Percentiles rank a stretch among this genome's conserved stretches.
Evolutionary conservation across 495 filamentous ascomycete species (phyloP).

Genomic region (Hypoxylon lenormandii): DNA sequence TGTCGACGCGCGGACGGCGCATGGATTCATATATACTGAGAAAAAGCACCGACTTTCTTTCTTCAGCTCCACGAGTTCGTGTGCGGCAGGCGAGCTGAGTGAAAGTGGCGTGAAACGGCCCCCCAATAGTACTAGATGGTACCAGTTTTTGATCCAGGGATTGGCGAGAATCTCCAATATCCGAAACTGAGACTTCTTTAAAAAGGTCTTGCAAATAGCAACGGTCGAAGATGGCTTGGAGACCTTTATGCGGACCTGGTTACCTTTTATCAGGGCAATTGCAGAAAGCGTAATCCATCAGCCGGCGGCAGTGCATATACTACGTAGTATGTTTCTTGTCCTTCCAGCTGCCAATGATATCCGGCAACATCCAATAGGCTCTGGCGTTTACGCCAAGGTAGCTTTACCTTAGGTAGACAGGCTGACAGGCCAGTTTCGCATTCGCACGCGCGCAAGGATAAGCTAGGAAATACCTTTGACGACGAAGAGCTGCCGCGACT

Average conservation of each 20-base stretch:
- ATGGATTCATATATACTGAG: no score
- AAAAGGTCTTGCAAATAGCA: neutral
- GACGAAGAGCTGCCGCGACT: slow-evolving; percentile 13
- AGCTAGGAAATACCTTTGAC: slow-evolving; percentile 5
- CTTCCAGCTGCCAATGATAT: slow-evolving; percentile 22
- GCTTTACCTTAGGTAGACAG: no score
- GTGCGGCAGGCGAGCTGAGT: neutral
- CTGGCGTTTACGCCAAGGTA: slow-evolving; percentile 34
- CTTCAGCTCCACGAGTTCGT: no score
- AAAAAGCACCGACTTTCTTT: no score
- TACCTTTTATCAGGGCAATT: slow-evolving; percentile 21
- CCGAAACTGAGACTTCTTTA: neutral
- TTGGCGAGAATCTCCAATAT: no score
- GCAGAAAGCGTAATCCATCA: slow-evolving; percentile 20
- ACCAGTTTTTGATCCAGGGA: no score
- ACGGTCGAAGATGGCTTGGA: slow-evolving; percentile 6
- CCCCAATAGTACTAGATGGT: no score
- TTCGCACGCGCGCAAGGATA: slow-evolving; percentile 23
- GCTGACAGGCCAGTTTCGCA: slow-evolving; percentile 7
- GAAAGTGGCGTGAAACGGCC: neutral
- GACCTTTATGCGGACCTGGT: slow-evolving; percentile 3
- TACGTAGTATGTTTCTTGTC: slow-evolving; percentile 20
- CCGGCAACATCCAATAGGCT: slow-evolving; percentile 32
- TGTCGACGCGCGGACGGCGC: no score
- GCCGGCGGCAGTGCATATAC: slow-evolving; percentile 28